Conservation (phyloP, 305 asterid species). For the Solanum hybrid region DNA sequence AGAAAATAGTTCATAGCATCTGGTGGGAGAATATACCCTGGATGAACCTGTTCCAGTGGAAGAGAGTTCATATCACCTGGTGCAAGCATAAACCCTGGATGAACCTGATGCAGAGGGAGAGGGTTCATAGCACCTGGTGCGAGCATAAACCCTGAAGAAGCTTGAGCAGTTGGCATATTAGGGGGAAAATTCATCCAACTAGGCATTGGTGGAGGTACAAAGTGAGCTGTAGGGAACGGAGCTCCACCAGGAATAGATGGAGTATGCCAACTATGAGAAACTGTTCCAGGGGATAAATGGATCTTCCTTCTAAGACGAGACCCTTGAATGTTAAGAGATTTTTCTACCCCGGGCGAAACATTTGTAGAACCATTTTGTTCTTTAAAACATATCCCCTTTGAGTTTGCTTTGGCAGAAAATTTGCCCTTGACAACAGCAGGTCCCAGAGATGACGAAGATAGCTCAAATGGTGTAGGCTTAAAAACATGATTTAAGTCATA, state of each 20-base stretch:
- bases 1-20: not conserved
- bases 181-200: not conserved
- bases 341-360: not conserved
- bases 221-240: not conserved
- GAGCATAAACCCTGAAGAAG: not conserved
- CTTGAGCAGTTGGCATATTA: not conserved
- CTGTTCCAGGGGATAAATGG: not conserved
- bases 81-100: constrained; percentile 11
- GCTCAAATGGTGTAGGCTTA: constrained; percentile 16
- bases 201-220: not conserved
- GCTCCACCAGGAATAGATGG: constrained; percentile 8
- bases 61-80: not conserved
- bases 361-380: constrained; percentile 2
- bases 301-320: constrained; percentile 11
- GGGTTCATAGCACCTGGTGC: not conserved
- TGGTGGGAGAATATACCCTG: constrained; percentile 11
- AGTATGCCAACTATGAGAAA: not conserved
- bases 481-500: constrained; percentile 7
- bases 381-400: constrained; percentile 12
- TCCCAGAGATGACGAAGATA: constrained; percentile 15
- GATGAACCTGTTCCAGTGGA: constrained; percentile 2
- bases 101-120: not conserved
- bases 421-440: constrained; percentile 13
- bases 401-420: constrained; percentile 17
- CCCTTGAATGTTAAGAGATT: not conserved